Evolutionary conservation across 2,329 filamentous ascomycete species (phyloP), one percentile per base, ranked within the genome.

Genomic region (Nectriaceae sp.): DNA sequence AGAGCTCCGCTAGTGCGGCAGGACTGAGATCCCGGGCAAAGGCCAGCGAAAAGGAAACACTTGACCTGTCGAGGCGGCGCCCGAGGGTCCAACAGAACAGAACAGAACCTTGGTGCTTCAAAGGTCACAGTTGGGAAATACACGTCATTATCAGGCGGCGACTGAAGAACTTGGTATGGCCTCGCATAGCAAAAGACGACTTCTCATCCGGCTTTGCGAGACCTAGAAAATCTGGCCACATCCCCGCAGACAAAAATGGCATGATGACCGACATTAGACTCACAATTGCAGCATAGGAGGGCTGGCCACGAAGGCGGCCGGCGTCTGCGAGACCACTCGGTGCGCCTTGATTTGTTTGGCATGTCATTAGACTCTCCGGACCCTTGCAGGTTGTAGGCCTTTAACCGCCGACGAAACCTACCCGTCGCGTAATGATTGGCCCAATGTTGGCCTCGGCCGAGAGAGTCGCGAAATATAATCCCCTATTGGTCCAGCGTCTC

Each of bases 281-380:
- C 6, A 29, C 24, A 29, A 29, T 6, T 29, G 13, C 24, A 29
- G 24, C 24, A 29, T 29, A 13, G 6, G 24, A 6, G 24, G 24
- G 24, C 24, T 6, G 55, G 55, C 46, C 55, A 44, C 55, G 36
- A 39, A 45, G 47, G 44, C 18, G 55, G 55, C 55, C 55, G 53
- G 55, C 55, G 55, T 47, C 26, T 56, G 50, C 26, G 24, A 35
- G n/a, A 31, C 40, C 42, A 21, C 41, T 40, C 40, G 20, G 26
- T 38, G 38, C 31, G 40, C 21, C 37, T 21, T 49, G 46, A 47
- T 49, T 52, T 50, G 46, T 45, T 35, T 33, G 21, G 24, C 43
- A 3, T 16, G 35, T 16, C 35, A 40, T 20, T 11, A 33, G 45
- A 40, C 36, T 21, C 40, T 38, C 47, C 33, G 19, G 21, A 26